Evolutionary conservation across 257 asterid genomes (phyloP), one percentile per base, ranked within the genome.

Genomic region (Plantago elongata): DNA sequence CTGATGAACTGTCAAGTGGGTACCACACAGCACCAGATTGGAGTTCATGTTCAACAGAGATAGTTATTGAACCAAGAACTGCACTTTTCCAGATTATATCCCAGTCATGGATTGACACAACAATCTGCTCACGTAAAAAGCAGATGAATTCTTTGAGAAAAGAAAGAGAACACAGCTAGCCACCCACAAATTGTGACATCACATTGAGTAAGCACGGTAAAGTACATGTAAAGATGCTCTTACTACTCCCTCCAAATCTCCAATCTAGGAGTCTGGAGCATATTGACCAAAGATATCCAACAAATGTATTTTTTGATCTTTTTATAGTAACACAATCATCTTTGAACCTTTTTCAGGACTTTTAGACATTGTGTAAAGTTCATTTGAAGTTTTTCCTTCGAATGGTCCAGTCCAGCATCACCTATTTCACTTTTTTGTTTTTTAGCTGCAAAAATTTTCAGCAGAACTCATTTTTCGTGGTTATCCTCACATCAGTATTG

Each of bases 31-130:
- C 91, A 64, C 91, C 90, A 67, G 88, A 85, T 67, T 80, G 88
- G 62, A 90, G 90, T 79, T 88, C 89, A 27, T 70, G 81, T 71
- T 77, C 92, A 64, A 91, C 79, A 59, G 84, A 75, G 68, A 84
- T 65, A 68, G 80, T 75, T 76, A 78, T 85, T 13, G 95, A 84
- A 62, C 98, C 96, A 81, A 88, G 94, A 77, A 91, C 81, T 64
- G 92, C 75, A 83, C 87, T 85, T 84, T 85, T 88, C 87, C 96
- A 87, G 63, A 84, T 72, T 72, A 81, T 79, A 79, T 88, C 95
- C 98, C 96, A 91, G 74, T 85, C 94, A 77, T 86, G 82, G 55
- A 91, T 77, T 45, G 95, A 86, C 68, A 88, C 88, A 65, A 67
- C 79, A 71, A 91, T 83, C 98, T 91, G 98, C 61, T 73, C 55